Evolutionary conservation across 1,139 yeast genomes (phyloP), one percentile per base, ranked within the genome.

Genomic region (Debaryomyces fabryi): DNA sequence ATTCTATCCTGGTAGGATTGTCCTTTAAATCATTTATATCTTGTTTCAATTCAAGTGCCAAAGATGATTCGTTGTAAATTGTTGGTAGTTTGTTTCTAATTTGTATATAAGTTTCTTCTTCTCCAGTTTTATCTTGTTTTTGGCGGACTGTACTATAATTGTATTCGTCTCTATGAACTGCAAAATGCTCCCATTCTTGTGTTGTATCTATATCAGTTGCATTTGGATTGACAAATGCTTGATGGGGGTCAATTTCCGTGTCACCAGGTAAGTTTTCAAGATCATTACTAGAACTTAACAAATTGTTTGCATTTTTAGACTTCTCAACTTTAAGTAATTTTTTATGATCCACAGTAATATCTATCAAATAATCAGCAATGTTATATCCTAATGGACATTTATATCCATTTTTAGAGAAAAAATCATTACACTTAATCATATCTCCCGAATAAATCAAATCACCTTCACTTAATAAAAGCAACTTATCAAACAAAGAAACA

Each of bases 331-430:
- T 64, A 37, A 65, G 51, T 38, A 65, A 58, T 49, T 67, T 73
- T 46, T 70, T 71, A 50, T 76, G 83, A 53, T 81, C 85, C 65
- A 91, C 89, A 0, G 97, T 91, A 34, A 93, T 80, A 64, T 93
- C 99, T 54, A 93, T 88, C 64, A 93, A 74, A 60, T 85, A 93
- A 63, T 93, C 99, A 2, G 98, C 99, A 58, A 93, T 82, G 60
- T 93, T 93, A 65, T 89, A 92, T 33, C 97, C 97, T 34, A 78
- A 67, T 1, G 99, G 99, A 65, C 97, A 90, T 44, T 75, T 72
- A 67, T 83, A 88, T 0, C 98, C 98, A 58, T 85, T 79, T 41
- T 76, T 81, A 6, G 82, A 76, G 63, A 93, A 88, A 64, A 87
- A 91, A 50, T 86, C 88, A 55, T 83, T 80, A 52, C 90, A 83